Conservation (phyloP, 305 asterid species). For the Rubia tinctorum region DNA sequence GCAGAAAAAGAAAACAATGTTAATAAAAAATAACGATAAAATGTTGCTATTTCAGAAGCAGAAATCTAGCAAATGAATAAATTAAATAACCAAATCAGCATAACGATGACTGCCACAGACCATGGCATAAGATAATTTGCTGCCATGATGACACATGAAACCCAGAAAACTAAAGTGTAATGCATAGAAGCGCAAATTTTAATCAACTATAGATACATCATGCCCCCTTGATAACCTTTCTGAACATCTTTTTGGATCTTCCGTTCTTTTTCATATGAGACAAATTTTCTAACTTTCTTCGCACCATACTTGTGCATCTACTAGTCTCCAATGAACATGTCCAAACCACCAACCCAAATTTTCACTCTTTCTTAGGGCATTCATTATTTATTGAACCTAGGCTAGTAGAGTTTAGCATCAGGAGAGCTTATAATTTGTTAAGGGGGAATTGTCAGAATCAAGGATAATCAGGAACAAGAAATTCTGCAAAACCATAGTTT, state of each 20-base stretch:
- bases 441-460: neutral
- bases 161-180: neutral
- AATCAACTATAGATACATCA: neutral
- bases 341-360: neutral
- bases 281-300: neutral
- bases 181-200: neutral
- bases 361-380: neutral
- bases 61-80: neutral
- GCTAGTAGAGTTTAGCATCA: neutral
- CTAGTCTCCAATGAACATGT: neutral
- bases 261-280: neutral
- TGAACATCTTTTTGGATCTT: neutral
- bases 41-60: neutral
- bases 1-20: conserved; percentile 12
- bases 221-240: neutral
- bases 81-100: neutral
- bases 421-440: neutral
- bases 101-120: neutral
- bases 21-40: neutral
- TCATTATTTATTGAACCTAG: neutral
- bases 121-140: neutral
- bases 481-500: neutral
- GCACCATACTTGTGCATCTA: neutral
- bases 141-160: neutral
- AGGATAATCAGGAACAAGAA: neutral